These are phyloP conservation scores for Xylariaceae sp. DNA, from an alignment of 2,329 filamentous ascomycete genomes.

Conservation along the genomic window DNA sequence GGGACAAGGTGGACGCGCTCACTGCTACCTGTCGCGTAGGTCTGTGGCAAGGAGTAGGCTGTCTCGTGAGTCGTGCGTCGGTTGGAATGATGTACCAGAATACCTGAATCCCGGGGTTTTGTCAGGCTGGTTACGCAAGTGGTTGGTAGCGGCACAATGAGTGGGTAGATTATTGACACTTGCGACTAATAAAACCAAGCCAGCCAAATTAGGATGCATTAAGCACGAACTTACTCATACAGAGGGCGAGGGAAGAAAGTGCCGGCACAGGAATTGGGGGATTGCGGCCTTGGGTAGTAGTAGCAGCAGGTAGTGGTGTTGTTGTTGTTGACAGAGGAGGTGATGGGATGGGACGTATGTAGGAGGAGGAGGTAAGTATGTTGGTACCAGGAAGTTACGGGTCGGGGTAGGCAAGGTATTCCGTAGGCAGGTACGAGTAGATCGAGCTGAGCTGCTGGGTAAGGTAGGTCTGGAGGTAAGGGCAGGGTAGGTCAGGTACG, in stretches of 20 bases:
- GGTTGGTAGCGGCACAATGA: conserved; percentile 21
- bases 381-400: too few relatives aligned
- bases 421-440: not conserved
- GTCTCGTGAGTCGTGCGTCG: conserved; percentile 27
- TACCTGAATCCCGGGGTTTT: conserved; percentile 19
- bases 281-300: not conserved
- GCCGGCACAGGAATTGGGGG: not conserved
- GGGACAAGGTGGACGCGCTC: not conserved
- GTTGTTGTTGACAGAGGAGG: not conserved
- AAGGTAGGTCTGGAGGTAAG: not conserved
- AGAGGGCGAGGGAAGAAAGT: not conserved
- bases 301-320: not conserved
- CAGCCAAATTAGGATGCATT: conserved; percentile 1
- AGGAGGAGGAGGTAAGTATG: too few relatives aligned
- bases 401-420: too few relatives aligned
- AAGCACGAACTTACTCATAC: not conserved
- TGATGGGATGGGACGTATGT: not conserved
- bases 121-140: conserved; percentile 28
- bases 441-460: not conserved
- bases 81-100: conserved; percentile 33
- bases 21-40: conserved; percentile 27
- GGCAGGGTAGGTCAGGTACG: not conserved
- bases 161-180: conserved; percentile 18
- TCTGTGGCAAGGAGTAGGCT: conserved; percentile 12
- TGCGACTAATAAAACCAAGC: conserved; percentile 17